A percentile compares a stretch with the other conserved stretches of the same genome.
These are phyloP conservation scores for Xylaria cubensis DNA, from an alignment of 495 filamentous ascomycete species.

Conservation along the genomic window DNA sequence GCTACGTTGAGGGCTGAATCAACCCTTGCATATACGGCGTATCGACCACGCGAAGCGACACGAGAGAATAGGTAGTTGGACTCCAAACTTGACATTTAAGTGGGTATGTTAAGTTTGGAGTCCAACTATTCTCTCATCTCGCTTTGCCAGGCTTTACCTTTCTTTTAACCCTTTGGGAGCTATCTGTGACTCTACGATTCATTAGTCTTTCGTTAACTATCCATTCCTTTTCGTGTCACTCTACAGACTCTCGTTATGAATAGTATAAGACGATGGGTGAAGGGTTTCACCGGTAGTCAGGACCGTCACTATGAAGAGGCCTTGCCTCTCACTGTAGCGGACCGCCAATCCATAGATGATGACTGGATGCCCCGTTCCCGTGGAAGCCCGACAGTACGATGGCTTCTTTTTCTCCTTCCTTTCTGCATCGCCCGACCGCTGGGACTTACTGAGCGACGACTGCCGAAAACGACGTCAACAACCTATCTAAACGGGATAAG, in stretches of 20 bases:
- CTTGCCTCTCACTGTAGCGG: slow-evolving; percentile 2
- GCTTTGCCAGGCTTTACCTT: neutral
- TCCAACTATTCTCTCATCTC: too few relatives aligned
- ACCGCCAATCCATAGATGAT: slow-evolving; percentile 4
- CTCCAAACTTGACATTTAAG: too few relatives aligned
- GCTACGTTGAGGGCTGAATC: slow-evolving; percentile 18
- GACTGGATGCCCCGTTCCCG: slow-evolving; percentile 8
- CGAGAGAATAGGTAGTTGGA: too few relatives aligned
- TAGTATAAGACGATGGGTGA: slow-evolving; percentile 20
- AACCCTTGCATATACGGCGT: neutral
- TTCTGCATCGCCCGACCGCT: slow-evolving; percentile 18
- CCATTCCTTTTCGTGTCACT: neutral
- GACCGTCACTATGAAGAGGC: slow-evolving; percentile 19
- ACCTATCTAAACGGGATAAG: slow-evolving; percentile 23
- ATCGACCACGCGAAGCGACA: too few relatives aligned
- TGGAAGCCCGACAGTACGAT: slow-evolving; percentile 2
- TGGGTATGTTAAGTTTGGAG: too few relatives aligned
- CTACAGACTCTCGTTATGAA: slow-evolving; percentile 5
- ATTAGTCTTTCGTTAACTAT: slow-evolving; percentile 22
- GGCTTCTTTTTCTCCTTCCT: slow-evolving; percentile 19
- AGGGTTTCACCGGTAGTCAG: slow-evolving; percentile 13
- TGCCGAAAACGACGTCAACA: slow-evolving; percentile 23
- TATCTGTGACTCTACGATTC: neutral
- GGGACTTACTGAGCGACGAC: slow-evolving; percentile 19
- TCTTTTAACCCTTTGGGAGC: slow-evolving; percentile 18